Evolutionary conservation across 73 alveolate genomes (phyloP).

Genomic region (Blepharisma stoltei): DNA sequence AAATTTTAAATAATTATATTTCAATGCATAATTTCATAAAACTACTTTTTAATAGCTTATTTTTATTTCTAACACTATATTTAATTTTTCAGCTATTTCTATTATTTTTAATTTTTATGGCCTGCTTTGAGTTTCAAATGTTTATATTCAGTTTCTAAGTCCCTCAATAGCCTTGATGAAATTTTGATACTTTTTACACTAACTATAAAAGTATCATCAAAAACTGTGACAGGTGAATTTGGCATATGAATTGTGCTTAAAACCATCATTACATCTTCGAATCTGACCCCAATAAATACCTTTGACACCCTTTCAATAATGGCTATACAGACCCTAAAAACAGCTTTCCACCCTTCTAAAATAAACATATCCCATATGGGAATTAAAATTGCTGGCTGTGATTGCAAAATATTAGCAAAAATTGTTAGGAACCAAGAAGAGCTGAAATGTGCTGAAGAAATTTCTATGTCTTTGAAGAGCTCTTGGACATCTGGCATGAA

Average conservation of each 20-base stretch:
- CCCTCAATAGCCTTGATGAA: background rate
- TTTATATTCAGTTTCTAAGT: background rate
- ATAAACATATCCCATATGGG: slow-evolving; percentile 22
- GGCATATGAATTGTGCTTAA: background rate
- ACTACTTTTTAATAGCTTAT: too few relatives aligned
- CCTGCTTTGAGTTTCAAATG: slow-evolving; percentile 17
- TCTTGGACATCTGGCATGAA: slow-evolving; percentile 71
- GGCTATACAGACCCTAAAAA: background rate
- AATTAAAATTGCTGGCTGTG: background rate
- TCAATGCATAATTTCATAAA: too few relatives aligned
- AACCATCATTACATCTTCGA: background rate
- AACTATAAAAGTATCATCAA: background rate
- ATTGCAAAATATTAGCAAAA: slow-evolving; percentile 62
- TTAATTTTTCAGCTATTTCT: too few relatives aligned
- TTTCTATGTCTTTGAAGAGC: slow-evolving; percentile 62
- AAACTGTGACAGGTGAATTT: background rate
- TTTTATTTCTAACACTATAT: too few relatives aligned
- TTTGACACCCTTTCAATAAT: background rate
- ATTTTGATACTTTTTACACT: slow-evolving; percentile 1
- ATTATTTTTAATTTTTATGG: too few relatives aligned
- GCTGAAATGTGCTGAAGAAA: slow-evolving; percentile 53
- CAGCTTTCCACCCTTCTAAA: slow-evolving; percentile 20
- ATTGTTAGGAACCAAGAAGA: slow-evolving; percentile 90
- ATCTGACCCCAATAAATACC: background rate
- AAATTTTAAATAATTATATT: too few relatives aligned